Evolutionary conservation across 2,329 filamentous ascomycete genomes (phyloP).

Genomic region (Trichoderma atroviride): DNA sequence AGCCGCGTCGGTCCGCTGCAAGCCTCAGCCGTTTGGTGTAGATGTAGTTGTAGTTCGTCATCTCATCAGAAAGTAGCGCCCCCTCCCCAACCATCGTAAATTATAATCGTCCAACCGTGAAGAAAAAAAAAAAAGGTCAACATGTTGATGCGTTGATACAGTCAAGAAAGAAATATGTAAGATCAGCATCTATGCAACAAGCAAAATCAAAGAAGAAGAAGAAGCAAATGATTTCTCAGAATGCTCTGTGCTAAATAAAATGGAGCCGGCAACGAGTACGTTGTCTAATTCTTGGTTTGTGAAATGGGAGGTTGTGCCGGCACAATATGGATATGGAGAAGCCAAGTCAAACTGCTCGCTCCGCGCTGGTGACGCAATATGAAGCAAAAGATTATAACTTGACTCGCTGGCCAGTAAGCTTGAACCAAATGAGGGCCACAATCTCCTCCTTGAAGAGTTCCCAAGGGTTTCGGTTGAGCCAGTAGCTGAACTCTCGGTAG

Average conservation of each 20-base stretch:
- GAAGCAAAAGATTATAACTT: slow-evolving; percentile 49
- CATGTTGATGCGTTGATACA: slow-evolving; percentile 19
- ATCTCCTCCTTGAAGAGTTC: slow-evolving; percentile 73
- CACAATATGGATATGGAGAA: slow-evolving; percentile 6
- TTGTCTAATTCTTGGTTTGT: slow-evolving; percentile 2
- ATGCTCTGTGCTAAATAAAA: slow-evolving; percentile 18
- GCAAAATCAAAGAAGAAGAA: slow-evolving; percentile 23
- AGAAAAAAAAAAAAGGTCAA: slow-evolving; percentile 3
- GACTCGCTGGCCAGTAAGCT: slow-evolving; percentile 63
- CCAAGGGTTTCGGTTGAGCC: slow-evolving; percentile 82
- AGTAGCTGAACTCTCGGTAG: slow-evolving; percentile 88
- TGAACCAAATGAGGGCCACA: slow-evolving; percentile 62
- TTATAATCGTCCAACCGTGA: slow-evolving; percentile 24
- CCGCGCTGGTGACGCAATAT: not conserved
- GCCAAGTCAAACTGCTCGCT: not conserved
- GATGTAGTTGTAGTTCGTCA: slow-evolving; percentile 23
- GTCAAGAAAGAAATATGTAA: slow-evolving; percentile 21
- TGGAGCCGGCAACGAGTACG: not conserved
- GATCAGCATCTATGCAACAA: slow-evolving; percentile 27
- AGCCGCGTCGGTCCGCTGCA: not conserved
- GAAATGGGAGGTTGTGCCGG: slow-evolving; percentile 4
- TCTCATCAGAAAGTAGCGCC: slow-evolving; percentile 21
- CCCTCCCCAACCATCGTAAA: slow-evolving; percentile 18
- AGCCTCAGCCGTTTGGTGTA: not conserved
- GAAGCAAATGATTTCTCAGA: slow-evolving; percentile 22